These are phyloP conservation scores for Seiridium cupressi DNA, from an alignment of 2,329 filamentous ascomycete genomes.

Conservation along the genomic window DNA sequence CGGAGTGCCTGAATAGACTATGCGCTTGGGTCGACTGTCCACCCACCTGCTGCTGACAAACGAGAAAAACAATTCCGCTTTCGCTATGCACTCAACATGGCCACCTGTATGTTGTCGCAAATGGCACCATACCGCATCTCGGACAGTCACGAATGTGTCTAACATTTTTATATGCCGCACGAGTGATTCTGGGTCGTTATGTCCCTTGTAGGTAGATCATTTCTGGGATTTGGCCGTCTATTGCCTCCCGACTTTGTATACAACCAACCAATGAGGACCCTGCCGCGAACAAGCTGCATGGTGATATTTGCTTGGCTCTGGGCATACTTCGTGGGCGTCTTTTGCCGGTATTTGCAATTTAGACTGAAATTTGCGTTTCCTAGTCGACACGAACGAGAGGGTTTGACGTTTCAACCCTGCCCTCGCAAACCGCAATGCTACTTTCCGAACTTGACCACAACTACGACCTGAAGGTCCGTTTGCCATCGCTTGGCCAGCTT, in stretches of 20 bases:
- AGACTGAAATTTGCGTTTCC: too few species aligned
- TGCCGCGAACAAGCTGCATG: not conserved
- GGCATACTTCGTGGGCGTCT: not conserved
- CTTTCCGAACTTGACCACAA: too few species aligned
- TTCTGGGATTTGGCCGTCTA: too few species aligned
- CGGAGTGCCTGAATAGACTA: not conserved
- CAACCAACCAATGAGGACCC: not conserved
- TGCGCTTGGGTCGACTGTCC: not conserved
- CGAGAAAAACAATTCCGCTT: not conserved
- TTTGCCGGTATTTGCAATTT: not conserved
- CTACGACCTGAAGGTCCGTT: too few species aligned
- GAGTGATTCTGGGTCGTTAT: too few species aligned
- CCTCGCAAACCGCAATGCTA: too few species aligned
- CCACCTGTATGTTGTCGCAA: not conserved
- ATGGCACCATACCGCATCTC: not conserved
- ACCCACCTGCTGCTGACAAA: not conserved
- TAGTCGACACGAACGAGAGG: too few species aligned
- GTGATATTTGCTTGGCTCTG: not conserved
- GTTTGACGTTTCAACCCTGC: too few species aligned
- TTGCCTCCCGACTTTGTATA: not conserved
- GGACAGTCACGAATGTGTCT: not conserved
- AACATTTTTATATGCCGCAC: not conserved
- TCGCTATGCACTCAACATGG: not conserved
- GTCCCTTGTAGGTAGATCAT: too few species aligned
- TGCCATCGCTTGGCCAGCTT: too few species aligned